Evolutionary conservation across 768 basidiomycete species (phyloP).

Genomic region (Antrodiella citrinella): DNA sequence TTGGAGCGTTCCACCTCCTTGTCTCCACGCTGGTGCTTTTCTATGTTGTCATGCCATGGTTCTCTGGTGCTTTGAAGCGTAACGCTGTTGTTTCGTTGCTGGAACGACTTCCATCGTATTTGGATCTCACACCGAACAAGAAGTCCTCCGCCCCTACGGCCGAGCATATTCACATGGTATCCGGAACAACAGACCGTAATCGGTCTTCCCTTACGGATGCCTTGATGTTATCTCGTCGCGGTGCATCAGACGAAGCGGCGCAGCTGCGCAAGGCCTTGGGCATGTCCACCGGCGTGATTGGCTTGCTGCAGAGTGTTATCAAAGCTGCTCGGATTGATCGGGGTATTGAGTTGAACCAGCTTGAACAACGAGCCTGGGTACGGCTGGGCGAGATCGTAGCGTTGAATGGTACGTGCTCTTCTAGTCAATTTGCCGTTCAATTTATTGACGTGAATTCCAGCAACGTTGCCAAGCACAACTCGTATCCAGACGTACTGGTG

Average conservation of each 20-base stretch:
- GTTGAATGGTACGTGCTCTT: conserved; percentile 29
- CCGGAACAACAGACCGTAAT: conserved; percentile 10
- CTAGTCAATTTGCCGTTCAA: no score
- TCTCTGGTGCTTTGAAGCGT: conserved; percentile 24
- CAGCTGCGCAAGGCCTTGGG: conserved; percentile 33
- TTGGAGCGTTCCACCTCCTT: conserved; percentile 59
- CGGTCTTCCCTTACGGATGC: conserved; percentile 25
- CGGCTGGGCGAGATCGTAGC: conserved; percentile 41
- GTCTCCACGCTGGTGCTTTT: conserved; percentile 58
- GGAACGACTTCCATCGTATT: neutral
- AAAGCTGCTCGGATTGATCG: conserved; percentile 22
- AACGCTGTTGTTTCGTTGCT: conserved; percentile 8
- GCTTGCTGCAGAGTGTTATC: conserved; percentile 26
- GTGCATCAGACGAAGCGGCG: conserved; percentile 30
- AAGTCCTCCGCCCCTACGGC: neutral
- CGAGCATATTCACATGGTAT: no score
- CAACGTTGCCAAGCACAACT: conserved; percentile 23
- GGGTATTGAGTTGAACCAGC: conserved; percentile 30
- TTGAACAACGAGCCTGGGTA: conserved; percentile 43
- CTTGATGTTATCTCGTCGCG: conserved; percentile 25
- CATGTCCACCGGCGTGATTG: conserved; percentile 27
- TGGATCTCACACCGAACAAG: neutral
- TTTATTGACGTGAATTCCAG: conserved; percentile 24
- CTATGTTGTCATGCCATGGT: conserved; percentile 44
- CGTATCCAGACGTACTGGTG: conserved; percentile 50